phyloP scores from a whole-genome alignment of 208 protist genomes.

The Leishmania braziliensis region DNA sequence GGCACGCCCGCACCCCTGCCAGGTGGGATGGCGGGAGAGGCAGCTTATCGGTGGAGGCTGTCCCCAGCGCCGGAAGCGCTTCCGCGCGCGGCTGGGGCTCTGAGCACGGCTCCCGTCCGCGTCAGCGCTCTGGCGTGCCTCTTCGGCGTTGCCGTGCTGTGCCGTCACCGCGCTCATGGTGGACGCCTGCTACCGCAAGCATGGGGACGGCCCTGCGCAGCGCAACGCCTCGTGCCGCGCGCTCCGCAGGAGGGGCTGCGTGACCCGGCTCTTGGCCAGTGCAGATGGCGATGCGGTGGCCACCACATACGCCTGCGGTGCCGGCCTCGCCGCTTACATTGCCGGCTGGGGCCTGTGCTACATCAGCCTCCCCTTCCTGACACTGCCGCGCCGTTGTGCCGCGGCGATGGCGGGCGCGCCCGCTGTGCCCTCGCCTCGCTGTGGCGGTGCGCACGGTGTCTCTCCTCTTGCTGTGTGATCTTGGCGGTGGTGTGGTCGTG shows the following conservation, averaged over 20 bases:
- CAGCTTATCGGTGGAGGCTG: slow-evolving; percentile 23
- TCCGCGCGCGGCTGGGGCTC: slow-evolving; percentile 41
- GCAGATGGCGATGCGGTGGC: neutral
- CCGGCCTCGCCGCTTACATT: slow-evolving; percentile 45
- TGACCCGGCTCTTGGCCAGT: neutral
- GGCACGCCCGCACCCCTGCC: neutral
- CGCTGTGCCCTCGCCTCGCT: neutral
- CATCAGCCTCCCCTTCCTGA: slow-evolving; percentile 44
- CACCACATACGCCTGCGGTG: slow-evolving; percentile 42
- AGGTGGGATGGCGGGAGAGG: slow-evolving; percentile 12
- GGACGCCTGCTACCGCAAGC: slow-evolving; percentile 31
- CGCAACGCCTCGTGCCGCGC: slow-evolving; percentile 2
- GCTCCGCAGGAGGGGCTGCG: neutral
- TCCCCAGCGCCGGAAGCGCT: slow-evolving; percentile 27
- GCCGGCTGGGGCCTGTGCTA: slow-evolving; percentile 46
- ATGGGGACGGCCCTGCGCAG: neutral
- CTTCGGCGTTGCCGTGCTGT: slow-evolving; percentile 45
- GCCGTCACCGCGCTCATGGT: slow-evolving; percentile 42
- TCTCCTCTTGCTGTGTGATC: neutral
- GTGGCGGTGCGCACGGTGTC: neutral
- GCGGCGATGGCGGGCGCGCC: neutral
- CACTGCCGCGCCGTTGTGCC: slow-evolving; percentile 17
- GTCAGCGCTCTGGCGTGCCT: slow-evolving; percentile 29
- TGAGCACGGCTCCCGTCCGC: slow-evolving; percentile 41
- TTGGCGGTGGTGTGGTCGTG: neutral